Evolutionary conservation across 2,329 filamentous ascomycete genomes (phyloP), one percentile per base, ranked within the genome.

Genomic region (Fusarium tupiense): DNA sequence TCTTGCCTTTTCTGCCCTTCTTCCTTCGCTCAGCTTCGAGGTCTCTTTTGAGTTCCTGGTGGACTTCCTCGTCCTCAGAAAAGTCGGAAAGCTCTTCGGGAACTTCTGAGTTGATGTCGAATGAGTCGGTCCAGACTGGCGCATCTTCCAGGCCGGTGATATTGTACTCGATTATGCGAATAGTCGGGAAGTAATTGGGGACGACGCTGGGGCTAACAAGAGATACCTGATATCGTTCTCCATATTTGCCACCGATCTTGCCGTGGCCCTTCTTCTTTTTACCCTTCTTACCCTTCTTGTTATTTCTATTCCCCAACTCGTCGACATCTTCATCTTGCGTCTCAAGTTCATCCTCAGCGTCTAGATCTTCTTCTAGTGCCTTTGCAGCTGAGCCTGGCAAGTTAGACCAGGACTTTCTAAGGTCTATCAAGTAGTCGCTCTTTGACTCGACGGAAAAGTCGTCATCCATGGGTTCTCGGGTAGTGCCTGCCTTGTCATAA

Each of bases 81-180:
- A 69, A 29, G 29, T 57, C 67, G 9, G 67, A 35, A 6, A 64
- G 38, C 22, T 69, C 47, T 10, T 69, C 43, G 26, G 72, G 61
- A 14, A 61, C 43, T 22, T 69, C 56, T 22, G 52, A 46, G 13
- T 61, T 63, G 41, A 65, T n/a, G 24, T 78, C 67, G 26, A 77
- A 77, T 3, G 78, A 63, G 57, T 86, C 85, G 3, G 77, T 72
- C 88, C 89, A 90, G 3, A 86, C 82, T 3, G 84, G 79, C 1
- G 81, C 76, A 60, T 90, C 78, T 73, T 94, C 92, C 8, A 98
- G 81, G 0, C 94, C 94, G 0, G 87, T 93, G 62, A 94, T 94
- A 81, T 99, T 98, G 86, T 98, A 99, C 79, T 98, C 94, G 73
- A 96, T 87, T n/a, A 99, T 88, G n/a, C 95, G 90, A 38, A 98